Conservation (phyloP, 768 basidiomycete genomes). For the Astraeus odoratus region DNA sequence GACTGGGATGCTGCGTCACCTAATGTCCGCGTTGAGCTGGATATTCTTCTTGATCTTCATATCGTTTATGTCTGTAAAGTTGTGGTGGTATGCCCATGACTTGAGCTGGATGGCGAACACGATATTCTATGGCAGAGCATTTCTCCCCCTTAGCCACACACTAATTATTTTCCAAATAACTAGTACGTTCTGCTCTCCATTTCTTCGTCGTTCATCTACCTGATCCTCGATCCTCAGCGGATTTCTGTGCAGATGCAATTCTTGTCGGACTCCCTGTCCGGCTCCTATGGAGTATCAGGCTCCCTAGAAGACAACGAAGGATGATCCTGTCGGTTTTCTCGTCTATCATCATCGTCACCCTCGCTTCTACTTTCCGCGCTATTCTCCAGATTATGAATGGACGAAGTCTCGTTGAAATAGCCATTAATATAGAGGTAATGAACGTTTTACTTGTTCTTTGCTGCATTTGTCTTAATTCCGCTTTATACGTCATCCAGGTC, state of each 20-base stretch:
- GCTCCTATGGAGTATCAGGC: constrained; percentile 17
- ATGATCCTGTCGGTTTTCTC: constrained; percentile 20
- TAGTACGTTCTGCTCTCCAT: constrained; percentile 7
- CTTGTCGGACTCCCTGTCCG: constrained; percentile 14
- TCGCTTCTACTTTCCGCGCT: constrained; percentile 11
- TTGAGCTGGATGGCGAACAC: constrained; percentile 6
- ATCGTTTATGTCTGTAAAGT: constrained; percentile 1
- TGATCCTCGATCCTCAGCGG: constrained; percentile 4
- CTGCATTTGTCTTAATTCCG: no score
- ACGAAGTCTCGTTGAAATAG: constrained; percentile 2
- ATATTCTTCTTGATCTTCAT: constrained; percentile 9
- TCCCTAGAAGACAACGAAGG: constrained; percentile 14
- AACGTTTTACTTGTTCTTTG: neutral
- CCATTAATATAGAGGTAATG: constrained; percentile 15
- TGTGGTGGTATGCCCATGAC: constrained; percentile 10
- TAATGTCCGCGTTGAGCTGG: constrained; percentile 7
- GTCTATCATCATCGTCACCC: constrained; percentile 12
- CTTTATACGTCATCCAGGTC: constrained; percentile 4
- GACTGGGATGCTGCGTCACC: constrained; percentile 3
- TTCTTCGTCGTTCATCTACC: neutral
- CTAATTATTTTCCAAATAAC: constrained; percentile 11
- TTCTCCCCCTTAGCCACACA: constrained; percentile 2
- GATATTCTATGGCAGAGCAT: constrained; percentile 4
- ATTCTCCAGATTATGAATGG: constrained; percentile 9
- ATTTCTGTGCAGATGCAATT: constrained; percentile 11